Base-by-base conservation (phyloP, 2,329 filamentous ascomycete species). In the Sarocladiaceae sp. region DNA sequence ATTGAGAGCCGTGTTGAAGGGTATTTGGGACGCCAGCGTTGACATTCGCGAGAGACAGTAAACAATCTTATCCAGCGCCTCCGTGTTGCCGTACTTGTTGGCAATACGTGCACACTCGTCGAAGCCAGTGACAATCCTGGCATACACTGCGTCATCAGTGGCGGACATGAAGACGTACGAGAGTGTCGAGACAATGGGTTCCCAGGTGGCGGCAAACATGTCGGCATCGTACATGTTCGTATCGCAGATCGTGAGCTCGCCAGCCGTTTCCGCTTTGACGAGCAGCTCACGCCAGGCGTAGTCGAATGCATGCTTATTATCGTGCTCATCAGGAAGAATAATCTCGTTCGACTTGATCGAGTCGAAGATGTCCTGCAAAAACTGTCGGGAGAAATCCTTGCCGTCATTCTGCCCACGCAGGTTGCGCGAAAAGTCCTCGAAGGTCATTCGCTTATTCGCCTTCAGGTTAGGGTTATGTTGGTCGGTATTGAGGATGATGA, bases 91-190 rank as follows among this genome's bases (percentile, higher is more conserved):
- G 62, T 96, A 91, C 57, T 82, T 86, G 6, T 88, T 82, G 5
- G 93, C 91, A 52, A 98, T 95, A 48, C 88, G 84, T 15, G 93
- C 90, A 61, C 91, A 97, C 62, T 98, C 91, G 55, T 95, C 88
- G 57, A 98, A 98, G 2, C 93, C 93, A 39, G 87, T 87, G 21
- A 97, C 88, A 15, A 98, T 86, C 48, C 93, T 81, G 27, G 88
- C 88, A 60, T 95, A 98, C 3, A 98, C 93, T 1, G 91, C 76
- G 61, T 98, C 93, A 58, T 98, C 94, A 0, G 89, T 95, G 13
- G 94, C 94, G 27, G 91, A 97, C 84, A 97, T 95, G 69, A 98
- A 98, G 3, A 98, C 93, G 59, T 97, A 98, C 11, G 93, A 94
- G 45, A 98, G 70, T 0, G 94, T 97, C 3, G 93, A 90, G 29